These are phyloP conservation scores for Aphanomyces invadans DNA, from an alignment of 352 stramenopile genomes.

Conservation along the genomic window DNA sequence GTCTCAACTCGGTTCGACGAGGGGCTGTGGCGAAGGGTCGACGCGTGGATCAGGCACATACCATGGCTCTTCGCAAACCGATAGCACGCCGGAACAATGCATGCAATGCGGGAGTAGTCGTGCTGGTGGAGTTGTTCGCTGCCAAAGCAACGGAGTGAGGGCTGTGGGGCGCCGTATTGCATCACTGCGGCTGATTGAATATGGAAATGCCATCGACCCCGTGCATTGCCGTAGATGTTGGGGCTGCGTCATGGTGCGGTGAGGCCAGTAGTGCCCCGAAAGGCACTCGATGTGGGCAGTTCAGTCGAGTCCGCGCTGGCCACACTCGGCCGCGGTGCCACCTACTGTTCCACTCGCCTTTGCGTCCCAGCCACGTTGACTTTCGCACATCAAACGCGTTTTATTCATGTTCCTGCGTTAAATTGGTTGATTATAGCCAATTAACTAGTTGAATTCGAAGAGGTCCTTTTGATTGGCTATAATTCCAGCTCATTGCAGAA, in stretches of 20 bases:
- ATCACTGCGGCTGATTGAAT: neutral
- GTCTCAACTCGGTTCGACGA: neutral
- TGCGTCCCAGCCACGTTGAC: no score
- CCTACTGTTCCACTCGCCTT: no score
- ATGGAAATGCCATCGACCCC: neutral
- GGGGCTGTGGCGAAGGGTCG: neutral
- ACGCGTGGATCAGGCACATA: slow-evolving; percentile 7
- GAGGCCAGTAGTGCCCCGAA: neutral
- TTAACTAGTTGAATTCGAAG: no score
- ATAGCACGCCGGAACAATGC: neutral
- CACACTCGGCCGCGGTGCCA: no score
- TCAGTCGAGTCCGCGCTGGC: neutral
- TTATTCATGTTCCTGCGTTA: no score
- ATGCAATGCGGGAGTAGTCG: neutral
- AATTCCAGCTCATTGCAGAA: no score
- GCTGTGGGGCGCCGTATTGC: neutral
- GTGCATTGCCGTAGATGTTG: neutral
- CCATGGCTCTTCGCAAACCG: slow-evolving; percentile 8
- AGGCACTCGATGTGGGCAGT: neutral
- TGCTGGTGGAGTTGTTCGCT: neutral
- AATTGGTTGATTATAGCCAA: no score
- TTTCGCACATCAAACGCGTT: no score
- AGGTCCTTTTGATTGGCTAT: no score
- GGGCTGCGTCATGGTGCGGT: neutral
- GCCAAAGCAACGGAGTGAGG: neutral